Conservation (phyloP, 2,329 filamentous ascomycete species). For the Ophiostoma novo-ulmi region DNA sequence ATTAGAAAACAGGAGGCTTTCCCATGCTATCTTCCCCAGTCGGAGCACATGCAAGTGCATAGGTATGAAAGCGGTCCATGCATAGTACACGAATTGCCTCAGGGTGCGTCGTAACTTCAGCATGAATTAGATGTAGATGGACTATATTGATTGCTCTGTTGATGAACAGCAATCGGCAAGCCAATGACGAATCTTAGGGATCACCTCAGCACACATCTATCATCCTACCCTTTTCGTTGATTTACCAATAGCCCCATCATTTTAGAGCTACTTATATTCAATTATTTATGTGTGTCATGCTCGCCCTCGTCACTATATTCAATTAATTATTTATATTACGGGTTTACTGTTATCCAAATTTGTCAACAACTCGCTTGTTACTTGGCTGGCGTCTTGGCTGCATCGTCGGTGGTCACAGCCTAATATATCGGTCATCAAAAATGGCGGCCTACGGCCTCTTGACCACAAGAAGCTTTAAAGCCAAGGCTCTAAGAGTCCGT, state of each 20-base stretch:
- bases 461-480: neutral
- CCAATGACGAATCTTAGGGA: neutral
- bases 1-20: neutral
- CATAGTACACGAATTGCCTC: neutral
- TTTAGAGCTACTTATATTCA: neutral
- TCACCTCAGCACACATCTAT: neutral
- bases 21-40: neutral
- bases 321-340: no score
- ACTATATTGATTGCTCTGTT: neutral
- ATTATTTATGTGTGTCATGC: neutral
- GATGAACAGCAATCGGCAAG: neutral
- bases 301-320: neutral
- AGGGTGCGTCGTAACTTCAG: neutral
- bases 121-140: neutral
- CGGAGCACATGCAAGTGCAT: neutral
- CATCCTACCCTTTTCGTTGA: neutral
- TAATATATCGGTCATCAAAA: conserved; percentile 12
- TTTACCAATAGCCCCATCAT: no score
- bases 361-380: neutral
- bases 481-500: neutral
- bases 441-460: neutral
- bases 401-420: conserved; percentile 15
- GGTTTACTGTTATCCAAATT: no score
- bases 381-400: conserved; percentile 14
- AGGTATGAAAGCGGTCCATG: neutral